Base-by-base conservation (phyloP, 1,139 yeast species). In the Barnettozyma hawaiiensis region DNA sequence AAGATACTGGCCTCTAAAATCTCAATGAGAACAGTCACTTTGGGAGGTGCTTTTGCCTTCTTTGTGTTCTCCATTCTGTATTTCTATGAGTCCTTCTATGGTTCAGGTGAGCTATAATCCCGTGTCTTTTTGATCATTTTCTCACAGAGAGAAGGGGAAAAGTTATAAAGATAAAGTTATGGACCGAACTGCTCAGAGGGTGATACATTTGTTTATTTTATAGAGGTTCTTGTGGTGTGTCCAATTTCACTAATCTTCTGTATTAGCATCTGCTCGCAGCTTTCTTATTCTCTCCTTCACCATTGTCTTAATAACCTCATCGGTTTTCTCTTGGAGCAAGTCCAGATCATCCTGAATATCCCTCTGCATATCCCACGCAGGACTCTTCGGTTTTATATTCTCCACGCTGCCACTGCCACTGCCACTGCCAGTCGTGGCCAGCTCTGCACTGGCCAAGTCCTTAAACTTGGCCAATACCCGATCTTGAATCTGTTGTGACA, bases 1-100 rank as follows among this genome's bases (percentile, higher is more conserved):
- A 84, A 84, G 65, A 71, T 86, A 47, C 71, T 94, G 51, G 97
- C 98, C 35, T 77, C 89, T 42, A 83, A 81, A 64, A 87, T 92
- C 49, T 83, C 95, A 49, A 78, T 92, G 85, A 80, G 95, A 66
- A 86, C 84, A 37, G 92, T 92, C 49, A 89, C 97, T 1, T 69
- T 92, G 44, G 90, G 95, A 40, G 98, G 99, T 35, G 85, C 97
- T 8, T 63, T 71, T 45, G 90, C 96, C 18, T 92, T 92, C 66
- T 75, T 89, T 51, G 62, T 87, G 34, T 92, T 94, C 65, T 78
- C 97, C 15, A 58, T 87, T 31, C 67, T 87, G 60, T 94, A 94
- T 65, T 76, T 90, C 49, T 76, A 78, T 61, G 85, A 81, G 53
- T 86, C 87, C 14, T 37, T 37, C 26, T 24, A 43, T 26, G 35